These are phyloP conservation scores for Clohesyomyces aquaticus DNA, from an alignment of 495 filamentous ascomycete species.

Conservation along the genomic window DNA sequence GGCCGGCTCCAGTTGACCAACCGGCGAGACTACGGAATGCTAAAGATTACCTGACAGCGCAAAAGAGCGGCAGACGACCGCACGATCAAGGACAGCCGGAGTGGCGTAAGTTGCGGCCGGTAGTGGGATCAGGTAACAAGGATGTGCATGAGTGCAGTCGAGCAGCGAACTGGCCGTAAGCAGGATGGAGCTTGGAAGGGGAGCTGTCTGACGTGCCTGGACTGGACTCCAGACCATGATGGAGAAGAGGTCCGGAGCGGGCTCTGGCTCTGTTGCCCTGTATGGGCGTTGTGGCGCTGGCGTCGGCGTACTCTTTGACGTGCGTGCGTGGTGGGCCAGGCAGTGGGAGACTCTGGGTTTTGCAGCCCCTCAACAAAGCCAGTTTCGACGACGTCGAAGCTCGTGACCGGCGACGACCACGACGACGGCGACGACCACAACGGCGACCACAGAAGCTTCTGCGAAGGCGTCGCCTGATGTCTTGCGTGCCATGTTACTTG, in stretches of 20 bases:
- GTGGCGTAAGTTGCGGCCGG: slow-evolving; percentile 33
- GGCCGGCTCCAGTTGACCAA: slow-evolving; percentile 28
- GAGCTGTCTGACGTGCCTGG: slow-evolving; percentile 33
- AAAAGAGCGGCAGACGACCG: slow-evolving; percentile 29
- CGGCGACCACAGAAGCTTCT: not conserved
- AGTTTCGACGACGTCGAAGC: slow-evolving; percentile 10
- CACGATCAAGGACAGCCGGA: slow-evolving; percentile 31
- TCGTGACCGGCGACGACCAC: not conserved
- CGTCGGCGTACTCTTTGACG: slow-evolving; percentile 25
- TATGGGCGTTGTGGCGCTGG: slow-evolving; percentile 22
- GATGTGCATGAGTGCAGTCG: slow-evolving; percentile 28
- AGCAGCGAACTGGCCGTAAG: slow-evolving; percentile 26
- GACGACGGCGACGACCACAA: not conserved
- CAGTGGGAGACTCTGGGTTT: no score
- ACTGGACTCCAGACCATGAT: not conserved
- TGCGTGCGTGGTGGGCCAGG: slow-evolving; percentile 31
- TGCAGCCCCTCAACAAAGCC: slow-evolving; percentile 12
- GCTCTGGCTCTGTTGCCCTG: slow-evolving; percentile 26
- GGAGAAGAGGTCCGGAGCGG: not conserved
- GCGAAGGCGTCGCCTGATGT: slow-evolving; percentile 17
- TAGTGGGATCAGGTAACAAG: slow-evolving; percentile 26
- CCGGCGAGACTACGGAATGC: slow-evolving; percentile 23
- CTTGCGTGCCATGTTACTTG: slow-evolving; percentile 11
- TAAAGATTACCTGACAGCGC: slow-evolving; percentile 25
- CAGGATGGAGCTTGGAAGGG: slow-evolving; percentile 12